phyloP scores from a whole-genome alignment of 495 filamentous ascomycete genomes.

The Podospora pseudocomata region DNA sequence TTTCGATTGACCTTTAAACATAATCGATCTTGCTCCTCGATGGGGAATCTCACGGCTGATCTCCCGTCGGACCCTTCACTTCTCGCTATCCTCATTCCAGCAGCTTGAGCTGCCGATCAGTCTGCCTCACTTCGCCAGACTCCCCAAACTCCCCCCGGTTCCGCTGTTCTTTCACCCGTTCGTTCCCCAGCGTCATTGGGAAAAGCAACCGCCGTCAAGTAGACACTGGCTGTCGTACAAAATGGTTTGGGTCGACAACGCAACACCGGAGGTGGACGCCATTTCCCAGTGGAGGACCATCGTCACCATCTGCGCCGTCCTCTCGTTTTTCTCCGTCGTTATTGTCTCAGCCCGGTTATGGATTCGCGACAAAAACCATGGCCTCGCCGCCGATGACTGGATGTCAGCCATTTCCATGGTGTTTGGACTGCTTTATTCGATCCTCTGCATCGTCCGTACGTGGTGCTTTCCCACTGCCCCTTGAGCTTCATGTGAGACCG shows the following conservation, averaged over 20 bases:
- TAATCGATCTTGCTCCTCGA: conserved; percentile 8
- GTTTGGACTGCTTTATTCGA: conserved; percentile 49
- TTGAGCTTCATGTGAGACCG: not conserved
- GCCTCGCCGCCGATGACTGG: conserved; percentile 31
- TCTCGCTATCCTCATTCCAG: conserved; percentile 15
- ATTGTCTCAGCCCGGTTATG: conserved; percentile 24
- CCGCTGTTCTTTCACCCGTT: not conserved
- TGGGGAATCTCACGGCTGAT: conserved; percentile 10
- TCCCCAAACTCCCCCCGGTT: not conserved
- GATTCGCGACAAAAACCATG: conserved; percentile 25
- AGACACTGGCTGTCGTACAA: conserved; percentile 3
- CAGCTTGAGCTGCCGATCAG: conserved; percentile 16
- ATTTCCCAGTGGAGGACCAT: conserved; percentile 29
- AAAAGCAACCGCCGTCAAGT: not conserved
- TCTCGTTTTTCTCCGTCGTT: conserved; percentile 22
- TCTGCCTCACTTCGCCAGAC: not conserved
- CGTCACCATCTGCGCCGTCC: conserved; percentile 23
- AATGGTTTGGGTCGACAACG: conserved; percentile 34
- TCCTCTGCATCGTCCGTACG: conserved; percentile 50
- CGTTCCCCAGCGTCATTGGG: not conserved
- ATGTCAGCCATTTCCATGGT: conserved; percentile 31
- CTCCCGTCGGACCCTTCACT: conserved; percentile 14
- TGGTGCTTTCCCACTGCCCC: conserved; percentile 4
- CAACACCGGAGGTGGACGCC: conserved; percentile 25
- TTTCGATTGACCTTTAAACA: not conserved